Base-by-base conservation (phyloP, 441 rosid species). In the Erysimum pusillum region DNA sequence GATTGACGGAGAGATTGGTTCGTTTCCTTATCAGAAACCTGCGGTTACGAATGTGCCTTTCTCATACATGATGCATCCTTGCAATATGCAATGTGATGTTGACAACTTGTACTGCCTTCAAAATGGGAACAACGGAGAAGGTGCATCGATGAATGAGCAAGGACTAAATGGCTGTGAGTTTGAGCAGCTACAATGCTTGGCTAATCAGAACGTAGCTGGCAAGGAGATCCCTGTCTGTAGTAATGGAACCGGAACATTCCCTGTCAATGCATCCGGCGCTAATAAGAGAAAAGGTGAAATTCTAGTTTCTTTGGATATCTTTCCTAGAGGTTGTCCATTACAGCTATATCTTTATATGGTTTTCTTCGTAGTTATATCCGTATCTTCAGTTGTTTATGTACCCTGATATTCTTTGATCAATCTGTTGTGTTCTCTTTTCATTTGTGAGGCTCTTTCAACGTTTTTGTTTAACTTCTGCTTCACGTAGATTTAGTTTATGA, bases 1-100 rank as follows among this genome's bases (percentile, higher is more conserved):
- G 76, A 96, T 96, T 6, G 99, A 96, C 59, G 99, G 99, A 69
- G 99, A 91, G 83, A 91, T 96, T 74, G 99, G 99, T 25, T 71
- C 93, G 9, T 96, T 93, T 75, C 99, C 99, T 22, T 93, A 96
- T 79, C 98, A 90, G 81, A 96, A 93, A 75, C 69, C 88, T 1
- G 61, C 77, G 44, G 84, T 63, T 81, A 56, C 84, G 18, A 87
- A 83, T 38, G 41, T 82, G 70, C 78, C 83, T 44, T 83, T 84
- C 74, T 83, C 91, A 1, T 84, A 85, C 51, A 82, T 89, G 87
- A 81, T 91, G 92, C 87, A 93, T 78, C 90, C 98, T 3, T 96
- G 99, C 80, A 90, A 88, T 61, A 69, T 91, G 79, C 90, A 83
- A 61, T 90, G 98, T 39, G 83, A 79, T 72, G 91, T 87, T 83